These are phyloP conservation scores for Termitomyces eurrhizus DNA, from an alignment of 768 basidiomycete species.

Conservation along the genomic window DNA sequence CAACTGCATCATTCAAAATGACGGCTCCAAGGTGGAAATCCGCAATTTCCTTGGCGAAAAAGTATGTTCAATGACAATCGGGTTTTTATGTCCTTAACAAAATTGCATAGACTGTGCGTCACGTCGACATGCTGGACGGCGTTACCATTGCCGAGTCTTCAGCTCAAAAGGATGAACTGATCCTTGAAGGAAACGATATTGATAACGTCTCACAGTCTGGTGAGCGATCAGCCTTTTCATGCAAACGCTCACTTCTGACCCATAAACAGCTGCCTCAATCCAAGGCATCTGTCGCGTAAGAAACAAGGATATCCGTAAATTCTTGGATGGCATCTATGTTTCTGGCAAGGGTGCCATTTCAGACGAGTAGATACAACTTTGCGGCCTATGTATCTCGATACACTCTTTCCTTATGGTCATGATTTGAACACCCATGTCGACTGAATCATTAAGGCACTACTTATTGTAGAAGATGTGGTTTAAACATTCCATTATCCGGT, in stretches of 20 bases:
- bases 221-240: constrained; percentile 23
- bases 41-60: constrained; percentile 96
- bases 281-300: constrained; percentile 95
- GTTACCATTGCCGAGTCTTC: constrained; percentile 83
- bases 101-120: constrained; percentile 72
- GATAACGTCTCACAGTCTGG: constrained; percentile 97
- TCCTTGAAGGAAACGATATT: constrained; percentile 92
- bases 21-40: constrained; percentile 74
- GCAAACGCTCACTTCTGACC: constrained; percentile 2
- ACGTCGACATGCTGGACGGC: constrained; percentile 89
- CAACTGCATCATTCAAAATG: constrained; percentile 91
- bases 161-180: constrained; percentile 91
- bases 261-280: constrained; percentile 78
- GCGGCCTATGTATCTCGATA: constrained; percentile 8
- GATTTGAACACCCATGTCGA: constrained; percentile 5
- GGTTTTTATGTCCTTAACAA: not conserved
- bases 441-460: not conserved
- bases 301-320: constrained; percentile 99
- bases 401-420: constrained; percentile 9
- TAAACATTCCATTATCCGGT: not conserved
- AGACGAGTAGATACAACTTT: constrained; percentile 35
- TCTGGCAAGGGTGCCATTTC: constrained; percentile 73
- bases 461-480: not conserved
- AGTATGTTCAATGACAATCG: constrained; percentile 35
- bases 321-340: constrained; percentile 92